These are phyloP conservation scores for Panicum virgatum DNA, from an alignment of 202 grass and related monocot species.

Conservation along the genomic window DNA sequence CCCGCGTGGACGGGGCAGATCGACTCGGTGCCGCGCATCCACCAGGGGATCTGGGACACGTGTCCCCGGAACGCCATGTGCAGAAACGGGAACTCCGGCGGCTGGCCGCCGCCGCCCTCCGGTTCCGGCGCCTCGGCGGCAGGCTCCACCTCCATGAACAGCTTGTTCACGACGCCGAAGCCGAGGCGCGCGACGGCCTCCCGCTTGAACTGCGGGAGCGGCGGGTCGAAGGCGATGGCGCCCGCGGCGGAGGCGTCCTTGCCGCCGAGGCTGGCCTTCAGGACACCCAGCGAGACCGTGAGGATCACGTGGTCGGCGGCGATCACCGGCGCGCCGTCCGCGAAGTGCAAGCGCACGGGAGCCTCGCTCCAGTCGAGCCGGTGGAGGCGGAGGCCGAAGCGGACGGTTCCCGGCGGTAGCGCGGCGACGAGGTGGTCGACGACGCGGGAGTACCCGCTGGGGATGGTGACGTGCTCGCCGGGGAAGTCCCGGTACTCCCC, in stretches of 20 bases:
- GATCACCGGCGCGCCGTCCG: conserved; percentile 27
- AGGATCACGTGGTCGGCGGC: conserved; percentile 71
- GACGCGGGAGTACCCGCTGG: conserved; percentile 67
- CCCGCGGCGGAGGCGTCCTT: conserved; percentile 25
- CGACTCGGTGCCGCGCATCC: conserved; percentile 75
- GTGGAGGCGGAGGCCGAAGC: conserved; percentile 47
- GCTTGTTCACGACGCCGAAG: conserved; percentile 77
- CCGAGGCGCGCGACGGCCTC: conserved; percentile 65
- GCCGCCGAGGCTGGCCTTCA: conserved; percentile 61
- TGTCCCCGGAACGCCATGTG: conserved; percentile 66
- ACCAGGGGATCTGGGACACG: conserved; percentile 61
- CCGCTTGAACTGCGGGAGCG: conserved; percentile 72
- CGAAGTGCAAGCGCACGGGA: conserved; percentile 66
- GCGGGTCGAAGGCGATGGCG: conserved; percentile 64
- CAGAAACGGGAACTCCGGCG: conserved; percentile 65
- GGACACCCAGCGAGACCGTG: conserved; percentile 82
- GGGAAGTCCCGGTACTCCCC: conserved; percentile 86
- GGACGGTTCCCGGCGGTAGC: conserved; percentile 56
- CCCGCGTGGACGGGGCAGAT: conserved; percentile 60
- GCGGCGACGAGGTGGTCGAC: conserved; percentile 50
- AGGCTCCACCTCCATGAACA: conserved; percentile 71
- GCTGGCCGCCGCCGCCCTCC: neutral
- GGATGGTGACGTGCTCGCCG: conserved; percentile 81
- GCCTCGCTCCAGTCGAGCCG: conserved; percentile 57
- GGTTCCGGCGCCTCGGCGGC: neutral